Evolutionary conservation across 108 stramenopile species (phyloP).

Genomic region (Nitzschia sp.): DNA sequence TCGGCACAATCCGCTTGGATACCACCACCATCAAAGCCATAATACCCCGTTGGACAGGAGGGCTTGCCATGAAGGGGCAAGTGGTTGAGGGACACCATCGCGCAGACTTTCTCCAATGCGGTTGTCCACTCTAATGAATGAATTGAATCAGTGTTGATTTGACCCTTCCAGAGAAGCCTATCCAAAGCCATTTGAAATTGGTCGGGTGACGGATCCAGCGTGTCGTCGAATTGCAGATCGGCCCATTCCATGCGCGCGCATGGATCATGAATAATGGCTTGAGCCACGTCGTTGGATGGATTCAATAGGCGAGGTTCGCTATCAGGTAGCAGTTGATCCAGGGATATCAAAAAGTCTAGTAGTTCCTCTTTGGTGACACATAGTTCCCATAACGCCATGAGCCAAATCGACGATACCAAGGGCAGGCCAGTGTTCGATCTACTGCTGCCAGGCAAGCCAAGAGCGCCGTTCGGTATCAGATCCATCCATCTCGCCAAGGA

Average conservation of each 20-base stretch:
- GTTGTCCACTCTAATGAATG: slow-evolving; percentile 1
- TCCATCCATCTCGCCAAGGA: slow-evolving; percentile 42
- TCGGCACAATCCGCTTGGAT: slow-evolving; percentile 40
- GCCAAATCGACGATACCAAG: slow-evolving; percentile 30
- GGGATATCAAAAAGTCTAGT: slow-evolving; percentile 6
- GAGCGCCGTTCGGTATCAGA: slow-evolving; percentile 1
- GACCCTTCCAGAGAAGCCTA: neutral
- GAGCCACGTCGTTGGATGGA: neutral
- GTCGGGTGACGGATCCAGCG: neutral
- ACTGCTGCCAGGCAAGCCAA: neutral
- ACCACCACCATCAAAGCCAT: slow-evolving; percentile 27
- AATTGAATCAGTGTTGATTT: neutral
- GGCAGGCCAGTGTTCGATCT: neutral
- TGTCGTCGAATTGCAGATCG: neutral
- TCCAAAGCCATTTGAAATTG: neutral
- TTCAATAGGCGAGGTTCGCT: neutral
- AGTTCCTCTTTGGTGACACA: neutral
- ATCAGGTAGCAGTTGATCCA: neutral
- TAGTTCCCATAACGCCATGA: slow-evolving; percentile 29
- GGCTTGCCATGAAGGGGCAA: slow-evolving; percentile 12
- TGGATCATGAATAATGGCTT: slow-evolving; percentile 24
- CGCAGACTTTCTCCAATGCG: slow-evolving; percentile 36
- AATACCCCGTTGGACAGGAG: slow-evolving; percentile 38
- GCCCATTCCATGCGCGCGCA: slow-evolving; percentile 15
- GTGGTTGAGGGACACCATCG: slow-evolving; percentile 16